A percentile compares a stretch with the other conserved stretches of the same genome.
phyloP scores from a whole-genome alignment of 805 yeast genomes.

The Suhomyces sp. region DNA sequence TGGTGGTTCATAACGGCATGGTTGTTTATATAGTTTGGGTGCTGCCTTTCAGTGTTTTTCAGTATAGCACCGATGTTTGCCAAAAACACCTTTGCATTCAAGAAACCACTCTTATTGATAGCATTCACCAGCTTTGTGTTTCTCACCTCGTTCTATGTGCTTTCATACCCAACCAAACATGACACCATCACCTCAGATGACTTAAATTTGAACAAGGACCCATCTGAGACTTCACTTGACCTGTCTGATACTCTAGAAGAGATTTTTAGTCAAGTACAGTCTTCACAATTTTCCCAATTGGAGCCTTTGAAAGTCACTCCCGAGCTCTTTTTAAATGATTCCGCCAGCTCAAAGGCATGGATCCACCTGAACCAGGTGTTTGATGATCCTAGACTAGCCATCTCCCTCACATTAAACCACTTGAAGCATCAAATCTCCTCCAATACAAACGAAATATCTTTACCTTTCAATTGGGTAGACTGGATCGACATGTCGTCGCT shows the following conservation, averaged over 20 bases:
- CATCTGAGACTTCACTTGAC: neutral
- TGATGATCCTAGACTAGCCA: slow-evolving; percentile 21
- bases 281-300: neutral
- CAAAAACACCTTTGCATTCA: neutral
- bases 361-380: slow-evolving; percentile 13
- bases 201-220: too few relatives aligned
- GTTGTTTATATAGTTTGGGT: neutral
- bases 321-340: neutral
- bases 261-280: neutral
- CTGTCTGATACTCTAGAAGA: neutral
- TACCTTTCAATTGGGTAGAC: slow-evolving; percentile 27
- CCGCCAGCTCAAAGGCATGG: slow-evolving; percentile 17
- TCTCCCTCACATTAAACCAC: slow-evolving; percentile 13
- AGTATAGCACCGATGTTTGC: neutral
- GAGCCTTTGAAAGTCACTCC: neutral
- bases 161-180: neutral
- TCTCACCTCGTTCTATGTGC: neutral
- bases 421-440: neutral
- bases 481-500: slow-evolving; percentile 21
- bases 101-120: neutral
- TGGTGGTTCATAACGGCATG: neutral
- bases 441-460: neutral
- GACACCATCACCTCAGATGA: neutral
- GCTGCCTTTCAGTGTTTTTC: neutral
- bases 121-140: slow-evolving; percentile 1